Evolutionary conservation across 768 basidiomycete genomes (phyloP).

Genomic region (Royoungia palumana): DNA sequence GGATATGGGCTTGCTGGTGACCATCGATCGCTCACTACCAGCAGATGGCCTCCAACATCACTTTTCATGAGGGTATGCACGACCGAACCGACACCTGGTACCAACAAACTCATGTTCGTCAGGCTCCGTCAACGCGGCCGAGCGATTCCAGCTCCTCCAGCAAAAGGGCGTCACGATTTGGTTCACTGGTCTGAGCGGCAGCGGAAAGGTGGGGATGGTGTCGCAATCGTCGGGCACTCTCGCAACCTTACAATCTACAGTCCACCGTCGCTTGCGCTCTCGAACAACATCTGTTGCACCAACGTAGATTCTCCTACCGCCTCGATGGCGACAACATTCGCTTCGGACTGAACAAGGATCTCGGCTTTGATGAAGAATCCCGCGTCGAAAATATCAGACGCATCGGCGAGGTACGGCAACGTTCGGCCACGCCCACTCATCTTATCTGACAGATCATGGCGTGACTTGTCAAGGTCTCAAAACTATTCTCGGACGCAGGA

Average conservation of each 20-base stretch:
- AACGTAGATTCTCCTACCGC: conserved; percentile 82
- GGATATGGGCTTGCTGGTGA: too few species aligned
- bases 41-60: conserved; percentile 49
- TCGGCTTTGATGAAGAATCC: conserved; percentile 90
- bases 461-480: conserved; percentile 65
- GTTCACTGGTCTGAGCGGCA: conserved; percentile 94
- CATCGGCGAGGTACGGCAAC: conserved; percentile 78
- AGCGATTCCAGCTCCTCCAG: conserved; percentile 63
- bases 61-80: conserved; percentile 62
- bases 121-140: conserved; percentile 70
- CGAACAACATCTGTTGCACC: conserved; percentile 90
- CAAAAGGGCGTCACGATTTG: conserved; percentile 93
- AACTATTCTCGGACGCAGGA: conserved; percentile 86
- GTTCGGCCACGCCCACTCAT: background rate
- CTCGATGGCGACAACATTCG: conserved; percentile 96
- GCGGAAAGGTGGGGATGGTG: conserved; percentile 70
- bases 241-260: conserved; percentile 37
- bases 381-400: conserved; percentile 94
- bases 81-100: background rate
- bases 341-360: conserved; percentile 94
- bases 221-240: background rate
- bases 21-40: background rate
- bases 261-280: conserved; percentile 96
- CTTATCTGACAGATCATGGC: conserved; percentile 10
- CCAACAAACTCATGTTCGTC: conserved; percentile 5